A percentile compares a stretch with the other conserved stretches of the same genome.
These are phyloP conservation scores for Claviceps pusilla DNA, from an alignment of 2,329 filamentous ascomycete genomes.

Conservation along the genomic window DNA sequence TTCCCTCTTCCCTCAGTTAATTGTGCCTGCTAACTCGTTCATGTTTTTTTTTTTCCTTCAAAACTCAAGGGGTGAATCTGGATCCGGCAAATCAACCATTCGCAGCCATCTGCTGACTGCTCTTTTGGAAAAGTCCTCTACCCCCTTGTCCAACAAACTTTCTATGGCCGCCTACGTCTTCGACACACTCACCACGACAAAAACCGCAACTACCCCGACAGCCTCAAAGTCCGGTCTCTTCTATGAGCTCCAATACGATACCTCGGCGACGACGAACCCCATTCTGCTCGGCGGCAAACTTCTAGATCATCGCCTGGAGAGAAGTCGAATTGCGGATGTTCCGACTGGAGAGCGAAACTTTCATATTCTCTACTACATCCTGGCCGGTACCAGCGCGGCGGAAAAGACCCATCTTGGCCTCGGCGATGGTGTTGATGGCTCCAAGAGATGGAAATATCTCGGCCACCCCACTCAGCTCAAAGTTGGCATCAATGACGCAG, in stretches of 20 bases:
- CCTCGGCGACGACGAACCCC: constrained; percentile 66
- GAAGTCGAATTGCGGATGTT: constrained; percentile 79
- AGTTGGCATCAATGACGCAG: constrained; percentile 87
- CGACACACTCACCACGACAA: constrained; percentile 90
- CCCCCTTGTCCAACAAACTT: constrained; percentile 81
- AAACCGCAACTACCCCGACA: constrained; percentile 86
- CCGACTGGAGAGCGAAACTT: constrained; percentile 95
- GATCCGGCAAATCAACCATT: constrained; percentile 88
- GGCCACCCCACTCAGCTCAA: constrained; percentile 94
- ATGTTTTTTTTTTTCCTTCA: constrained; percentile 4
- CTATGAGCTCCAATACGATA: constrained; percentile 94
- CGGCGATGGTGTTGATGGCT: constrained; percentile 33
- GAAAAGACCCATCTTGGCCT: constrained; percentile 75
- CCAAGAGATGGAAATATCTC: constrained; percentile 85
- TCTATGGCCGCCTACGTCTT: constrained; percentile 92
- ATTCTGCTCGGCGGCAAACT: constrained; percentile 88
- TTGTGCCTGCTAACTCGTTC: neutral
- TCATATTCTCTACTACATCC: constrained; percentile 86
- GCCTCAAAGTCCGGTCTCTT: constrained; percentile 92
- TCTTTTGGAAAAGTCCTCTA: constrained; percentile 77
- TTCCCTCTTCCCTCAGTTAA: neutral
- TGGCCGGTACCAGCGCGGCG: constrained; percentile 78
- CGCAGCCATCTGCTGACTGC: constrained; percentile 77
- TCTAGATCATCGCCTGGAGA: constrained; percentile 80
- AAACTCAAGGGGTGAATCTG: constrained; percentile 67